These are phyloP conservation scores for Angophora floribunda DNA, from an alignment of 345 rosid genomes.

Conservation along the genomic window DNA sequence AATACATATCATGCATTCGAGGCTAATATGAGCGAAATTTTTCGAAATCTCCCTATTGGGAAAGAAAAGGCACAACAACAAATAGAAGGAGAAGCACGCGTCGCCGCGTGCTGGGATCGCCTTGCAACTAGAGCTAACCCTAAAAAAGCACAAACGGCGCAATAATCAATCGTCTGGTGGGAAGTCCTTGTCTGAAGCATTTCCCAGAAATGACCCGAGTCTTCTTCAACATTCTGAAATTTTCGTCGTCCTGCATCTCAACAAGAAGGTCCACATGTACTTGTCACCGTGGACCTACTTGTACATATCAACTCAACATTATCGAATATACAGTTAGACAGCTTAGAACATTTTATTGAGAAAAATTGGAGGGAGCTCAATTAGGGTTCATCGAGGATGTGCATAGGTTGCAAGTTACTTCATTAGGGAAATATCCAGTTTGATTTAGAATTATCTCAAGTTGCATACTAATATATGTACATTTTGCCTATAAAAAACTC, in stretches of 20 bases:
- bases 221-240: conserved; percentile 72
- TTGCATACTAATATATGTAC: not conserved
- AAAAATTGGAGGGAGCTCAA: not conserved
- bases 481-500: not conserved
- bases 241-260: conserved; percentile 48
- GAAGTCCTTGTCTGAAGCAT: conserved; percentile 69
- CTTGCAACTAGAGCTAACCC: too few relatives aligned
- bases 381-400: not conserved
- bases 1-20: too few relatives aligned
- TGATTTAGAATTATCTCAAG: not conserved
- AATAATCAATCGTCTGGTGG: conserved; percentile 33
- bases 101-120: too few relatives aligned
- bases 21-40: too few relatives aligned
- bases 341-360: rapidly evolving
- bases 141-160: too few relatives aligned
- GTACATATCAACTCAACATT: conserved; percentile 28
- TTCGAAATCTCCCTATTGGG: too few relatives aligned
- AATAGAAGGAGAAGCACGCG: too few relatives aligned
- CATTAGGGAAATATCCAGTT: not conserved
- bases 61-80: too few relatives aligned
- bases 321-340: rapidly evolving
- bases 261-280: too few relatives aligned
- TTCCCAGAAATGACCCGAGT: conserved; percentile 58
- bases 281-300: too few relatives aligned
- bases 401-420: not conserved